Evolutionary conservation across 805 yeast species (phyloP), one percentile per base, ranked within the genome.

Genomic region (Spathaspora sp.): DNA sequence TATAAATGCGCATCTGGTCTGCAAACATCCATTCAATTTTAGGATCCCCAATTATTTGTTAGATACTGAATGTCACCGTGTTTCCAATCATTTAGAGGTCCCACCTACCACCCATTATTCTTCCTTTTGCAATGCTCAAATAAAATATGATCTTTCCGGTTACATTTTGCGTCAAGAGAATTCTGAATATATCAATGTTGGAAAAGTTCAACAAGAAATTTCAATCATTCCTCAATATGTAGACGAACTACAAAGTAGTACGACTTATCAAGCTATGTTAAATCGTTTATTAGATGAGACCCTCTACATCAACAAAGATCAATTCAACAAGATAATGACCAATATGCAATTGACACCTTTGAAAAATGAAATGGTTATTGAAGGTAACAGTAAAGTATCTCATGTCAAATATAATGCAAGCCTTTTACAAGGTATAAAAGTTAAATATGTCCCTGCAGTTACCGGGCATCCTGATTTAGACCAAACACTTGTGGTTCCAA

Each of bases 11-110:
- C 12, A 46, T 17, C 49, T 23, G 45, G 38, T 40, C 20, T 49
- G 48, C 32, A 51, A 49, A 46, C 46, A 52, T 18, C 50, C 49
- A 23, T 55, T 56, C 32, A 26, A 29, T 6, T 53, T 56, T 20
- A 47, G 35, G 42, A 40, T 55, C 17, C 57, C 60, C 16, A n/a
- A 42, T 14, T 28, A 49, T 46, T 42, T 55, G 8, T 40, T 55
- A n/a, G 57, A 52, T 40, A 46, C 35, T 38, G 42, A 49, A 16
- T 49, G 51, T 23, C n/a, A 5, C 14, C 42, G 11, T 16, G 39
- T 39, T 10, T 17, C 20, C n/a, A 31, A n/a, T 20, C 56, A 54
- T 46, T 44, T 54, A 17, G 20, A 48, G 38, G 16, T 51, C n/a
- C 54, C 52, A n/a, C 56, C 56, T n/a, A 39, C 52, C 5, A 46